These are phyloP conservation scores for Sporothrix humicola DNA, from an alignment of 2,329 filamentous ascomycete genomes.

Conservation along the genomic window DNA sequence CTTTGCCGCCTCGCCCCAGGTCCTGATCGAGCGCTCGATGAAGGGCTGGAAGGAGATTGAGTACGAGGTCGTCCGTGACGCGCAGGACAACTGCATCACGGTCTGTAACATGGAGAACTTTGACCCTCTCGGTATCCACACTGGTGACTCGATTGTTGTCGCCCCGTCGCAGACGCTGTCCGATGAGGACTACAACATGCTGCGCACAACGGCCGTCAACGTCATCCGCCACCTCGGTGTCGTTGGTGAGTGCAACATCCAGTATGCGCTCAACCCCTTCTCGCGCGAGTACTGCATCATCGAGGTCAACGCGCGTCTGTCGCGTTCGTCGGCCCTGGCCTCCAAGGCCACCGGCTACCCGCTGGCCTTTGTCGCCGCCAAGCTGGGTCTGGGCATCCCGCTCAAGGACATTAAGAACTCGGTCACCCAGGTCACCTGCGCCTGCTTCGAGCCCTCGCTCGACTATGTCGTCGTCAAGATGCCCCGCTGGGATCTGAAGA, in stretches of 20 bases:
- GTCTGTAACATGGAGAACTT: slow-evolving; percentile 99
- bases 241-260: slow-evolving; percentile 98
- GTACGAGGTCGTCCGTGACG: slow-evolving; percentile 96
- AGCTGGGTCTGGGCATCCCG: slow-evolving; percentile 91
- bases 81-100: slow-evolving; percentile 96
- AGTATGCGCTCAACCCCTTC: slow-evolving; percentile 95
- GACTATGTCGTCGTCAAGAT: slow-evolving; percentile 99
- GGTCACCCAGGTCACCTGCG: slow-evolving; percentile 93
- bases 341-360: slow-evolving; percentile 98
- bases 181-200: slow-evolving; percentile 99
- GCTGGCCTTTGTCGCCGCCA: slow-evolving; percentile 93
- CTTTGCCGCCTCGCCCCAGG: slow-evolving; percentile 91
- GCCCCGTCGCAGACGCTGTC: slow-evolving; percentile 96
- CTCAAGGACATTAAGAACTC: slow-evolving; percentile 96
- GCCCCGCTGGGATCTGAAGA: slow-evolving; percentile 97
- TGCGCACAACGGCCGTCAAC: slow-evolving; percentile 94
- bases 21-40: slow-evolving; percentile 97
- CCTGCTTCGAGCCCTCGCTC: slow-evolving; percentile 97
- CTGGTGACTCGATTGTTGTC: slow-evolving; percentile 96
- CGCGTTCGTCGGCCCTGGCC: slow-evolving; percentile 90
- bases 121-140: slow-evolving; percentile 96
- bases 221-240: slow-evolving; percentile 97
- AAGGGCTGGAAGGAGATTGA: slow-evolving; percentile 99
- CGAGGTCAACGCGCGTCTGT: slow-evolving; percentile 96
- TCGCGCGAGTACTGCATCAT: slow-evolving; percentile 98